phyloP scores from a whole-genome alignment of 1,139 yeast genomes.

The Debaryomycetaceae sp. region DNA sequence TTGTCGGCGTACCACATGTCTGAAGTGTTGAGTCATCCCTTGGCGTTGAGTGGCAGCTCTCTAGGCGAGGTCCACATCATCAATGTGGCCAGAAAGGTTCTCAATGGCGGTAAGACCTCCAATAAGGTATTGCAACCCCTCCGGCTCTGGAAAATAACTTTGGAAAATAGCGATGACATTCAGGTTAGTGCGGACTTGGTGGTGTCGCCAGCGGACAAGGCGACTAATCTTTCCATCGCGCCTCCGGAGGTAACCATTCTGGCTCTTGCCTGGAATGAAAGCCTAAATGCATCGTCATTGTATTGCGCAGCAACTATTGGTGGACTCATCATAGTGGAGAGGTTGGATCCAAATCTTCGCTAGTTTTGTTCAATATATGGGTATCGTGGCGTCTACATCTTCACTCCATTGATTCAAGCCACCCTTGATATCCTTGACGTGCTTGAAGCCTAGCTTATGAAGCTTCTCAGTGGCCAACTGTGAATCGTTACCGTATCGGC shows the following conservation, averaged over 20 bases:
- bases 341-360: slow-evolving; percentile 30
- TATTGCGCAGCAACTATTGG: slow-evolving; percentile 63
- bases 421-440: slow-evolving; percentile 69
- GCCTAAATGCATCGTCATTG: slow-evolving; percentile 44
- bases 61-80: slow-evolving; percentile 49
- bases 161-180: slow-evolving; percentile 12
- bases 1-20: slow-evolving; percentile 27
- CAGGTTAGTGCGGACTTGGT: slow-evolving; percentile 24
- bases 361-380: slow-evolving; percentile 48
- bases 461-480: slow-evolving; percentile 66
- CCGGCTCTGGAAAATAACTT: slow-evolving; percentile 30
- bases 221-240: slow-evolving; percentile 31
- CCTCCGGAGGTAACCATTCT: slow-evolving; percentile 55
- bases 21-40: slow-evolving; percentile 51
- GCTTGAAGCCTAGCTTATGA: slow-evolving; percentile 38
- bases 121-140: slow-evolving; percentile 30
- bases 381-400: slow-evolving; percentile 57
- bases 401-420: slow-evolving; percentile 73
- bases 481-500: slow-evolving; percentile 91
- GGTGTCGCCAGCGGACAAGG: slow-evolving; percentile 25
- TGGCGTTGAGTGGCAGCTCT: slow-evolving; percentile 55
- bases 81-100: slow-evolving; percentile 34
- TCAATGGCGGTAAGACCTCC: slow-evolving; percentile 29
- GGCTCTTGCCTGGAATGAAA: slow-evolving; percentile 61
- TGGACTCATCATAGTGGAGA: slow-evolving; percentile 66